Evolutionary conservation across 768 basidiomycete genomes (phyloP).

Genomic region (Russula sp.): DNA sequence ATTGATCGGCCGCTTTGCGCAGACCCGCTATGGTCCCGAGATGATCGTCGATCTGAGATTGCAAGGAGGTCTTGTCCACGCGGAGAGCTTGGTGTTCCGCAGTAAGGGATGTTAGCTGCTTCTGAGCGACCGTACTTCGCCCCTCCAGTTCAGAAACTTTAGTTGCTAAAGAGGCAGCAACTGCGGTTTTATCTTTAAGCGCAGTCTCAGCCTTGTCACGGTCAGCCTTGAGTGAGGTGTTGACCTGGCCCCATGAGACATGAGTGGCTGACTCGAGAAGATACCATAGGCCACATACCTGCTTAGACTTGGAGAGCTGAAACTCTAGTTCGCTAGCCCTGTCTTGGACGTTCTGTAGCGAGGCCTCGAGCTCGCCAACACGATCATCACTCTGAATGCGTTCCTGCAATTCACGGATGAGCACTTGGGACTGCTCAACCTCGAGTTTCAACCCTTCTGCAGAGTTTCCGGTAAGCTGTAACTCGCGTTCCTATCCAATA

Average conservation of each 20-base stretch:
- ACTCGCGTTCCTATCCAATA: conserved; percentile 63
- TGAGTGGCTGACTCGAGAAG: conserved; percentile 2
- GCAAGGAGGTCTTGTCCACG: conserved; percentile 50
- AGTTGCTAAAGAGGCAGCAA: conserved; percentile 48
- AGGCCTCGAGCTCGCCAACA: conserved; percentile 66
- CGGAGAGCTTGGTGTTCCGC: conserved; percentile 48
- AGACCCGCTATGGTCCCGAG: conserved; percentile 50
- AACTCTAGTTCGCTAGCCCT: conserved; percentile 82
- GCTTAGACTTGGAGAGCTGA: conserved; percentile 73
- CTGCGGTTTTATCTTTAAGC: conserved; percentile 42
- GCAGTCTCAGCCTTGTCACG: conserved; percentile 54
- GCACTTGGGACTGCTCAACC: conserved; percentile 52
- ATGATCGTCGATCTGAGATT: conserved; percentile 46
- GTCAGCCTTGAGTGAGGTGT: conserved; percentile 57
- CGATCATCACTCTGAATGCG: conserved; percentile 83
- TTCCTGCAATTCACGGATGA: conserved; percentile 71
- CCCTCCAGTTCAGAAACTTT: conserved; percentile 50
- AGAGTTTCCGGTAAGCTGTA: conserved; percentile 59
- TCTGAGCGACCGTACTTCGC: conserved; percentile 41
- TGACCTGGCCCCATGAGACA: conserved; percentile 43
- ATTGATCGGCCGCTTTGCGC: conserved; percentile 56
- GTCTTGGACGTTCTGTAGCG: conserved; percentile 74
- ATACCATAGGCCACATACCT: conserved; percentile 45
- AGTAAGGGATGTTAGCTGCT: conserved; percentile 45
- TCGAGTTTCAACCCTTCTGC: conserved; percentile 52